Evolutionary conservation across 169 alveolate genomes (phyloP).

Genomic region (Besnoitia besnoiti): DNA sequence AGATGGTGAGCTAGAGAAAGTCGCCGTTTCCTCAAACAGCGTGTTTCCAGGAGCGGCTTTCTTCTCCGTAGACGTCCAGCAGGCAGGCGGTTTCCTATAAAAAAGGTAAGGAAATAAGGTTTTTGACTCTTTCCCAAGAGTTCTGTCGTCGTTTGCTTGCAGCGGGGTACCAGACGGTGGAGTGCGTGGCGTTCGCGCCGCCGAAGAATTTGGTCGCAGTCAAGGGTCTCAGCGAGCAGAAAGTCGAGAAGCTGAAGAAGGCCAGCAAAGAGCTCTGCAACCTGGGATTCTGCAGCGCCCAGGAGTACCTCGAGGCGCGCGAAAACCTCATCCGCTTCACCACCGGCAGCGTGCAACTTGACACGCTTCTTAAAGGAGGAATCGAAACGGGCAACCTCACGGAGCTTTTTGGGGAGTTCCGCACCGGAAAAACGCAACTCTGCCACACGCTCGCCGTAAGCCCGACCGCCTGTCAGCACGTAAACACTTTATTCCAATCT

Average conservation of each 20-base stretch:
- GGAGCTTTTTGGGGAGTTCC: constrained; percentile 98
- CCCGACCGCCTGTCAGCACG: too few relatives aligned
- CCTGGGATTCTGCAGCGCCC: constrained; percentile 69
- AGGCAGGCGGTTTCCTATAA: too few relatives aligned
- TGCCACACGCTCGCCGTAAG: constrained; percentile 93
- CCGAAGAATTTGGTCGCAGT: constrained; percentile 72
- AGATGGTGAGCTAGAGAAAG: constrained; percentile 91
- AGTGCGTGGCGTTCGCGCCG: constrained; percentile 71
- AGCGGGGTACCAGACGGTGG: constrained; percentile 73
- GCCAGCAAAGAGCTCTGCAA: constrained; percentile 87
- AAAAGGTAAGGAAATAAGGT: too few relatives aligned
- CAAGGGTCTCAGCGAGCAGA: constrained; percentile 97
- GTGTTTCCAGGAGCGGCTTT: too few relatives aligned
- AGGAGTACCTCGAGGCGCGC: constrained; percentile 74
- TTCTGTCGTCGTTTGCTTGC: background rate
- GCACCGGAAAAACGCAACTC: constrained; percentile 97
- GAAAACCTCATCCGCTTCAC: constrained; percentile 92
- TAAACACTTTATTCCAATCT: too few relatives aligned
- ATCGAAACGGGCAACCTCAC: constrained; percentile 96
- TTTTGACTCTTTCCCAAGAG: too few relatives aligned
- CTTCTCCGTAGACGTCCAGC: too few relatives aligned
- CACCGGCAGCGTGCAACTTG: constrained; percentile 95
- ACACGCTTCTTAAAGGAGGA: constrained; percentile 97
- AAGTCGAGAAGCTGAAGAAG: constrained; percentile 93
- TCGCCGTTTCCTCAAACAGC: too few relatives aligned